Conservation (phyloP, 352 stramenopile genomes). For the Lagenidium giganteum region DNA sequence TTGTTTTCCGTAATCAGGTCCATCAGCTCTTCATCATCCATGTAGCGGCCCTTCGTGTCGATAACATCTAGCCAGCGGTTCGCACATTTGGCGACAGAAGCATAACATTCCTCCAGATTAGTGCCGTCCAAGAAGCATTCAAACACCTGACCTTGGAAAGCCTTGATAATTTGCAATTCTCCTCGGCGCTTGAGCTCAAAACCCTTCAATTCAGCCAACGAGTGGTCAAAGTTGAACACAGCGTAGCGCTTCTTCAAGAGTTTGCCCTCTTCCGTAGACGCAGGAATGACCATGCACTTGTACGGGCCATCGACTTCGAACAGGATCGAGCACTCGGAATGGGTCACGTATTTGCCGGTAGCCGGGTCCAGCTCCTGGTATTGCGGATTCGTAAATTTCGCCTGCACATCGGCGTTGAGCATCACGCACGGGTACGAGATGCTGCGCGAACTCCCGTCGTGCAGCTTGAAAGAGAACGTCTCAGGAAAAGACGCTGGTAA, state of each 20-base stretch:
- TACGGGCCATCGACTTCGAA: constrained; percentile 99
- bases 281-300: constrained; percentile 97
- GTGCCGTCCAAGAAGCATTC: constrained; percentile 94
- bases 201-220: constrained; percentile 78
- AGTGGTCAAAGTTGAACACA: constrained; percentile 85
- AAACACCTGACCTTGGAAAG: constrained; percentile 98
- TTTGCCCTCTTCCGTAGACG: constrained; percentile 97
- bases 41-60: constrained; percentile 90
- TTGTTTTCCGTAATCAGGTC: constrained; percentile 99
- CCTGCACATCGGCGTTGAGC: constrained; percentile 98
- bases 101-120: constrained; percentile 95
- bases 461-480: constrained; percentile 91
- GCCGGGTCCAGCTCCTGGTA: constrained; percentile 59
- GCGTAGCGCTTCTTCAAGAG: constrained; percentile 98
- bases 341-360: constrained; percentile 87
- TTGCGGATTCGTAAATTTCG: constrained; percentile 99
- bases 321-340: constrained; percentile 97
- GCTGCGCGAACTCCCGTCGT: constrained; percentile 64
- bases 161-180: constrained; percentile 99
- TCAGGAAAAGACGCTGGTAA: constrained; percentile 97
- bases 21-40: constrained; percentile 97
- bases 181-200: constrained; percentile 99
- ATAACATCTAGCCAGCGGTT: constrained; percentile 99
- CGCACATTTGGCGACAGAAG: constrained; percentile 92
- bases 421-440: constrained; percentile 99